Base-by-base conservation (phyloP, 176 grass and related monocot genomes). In the Oryza meridionalis region DNA sequence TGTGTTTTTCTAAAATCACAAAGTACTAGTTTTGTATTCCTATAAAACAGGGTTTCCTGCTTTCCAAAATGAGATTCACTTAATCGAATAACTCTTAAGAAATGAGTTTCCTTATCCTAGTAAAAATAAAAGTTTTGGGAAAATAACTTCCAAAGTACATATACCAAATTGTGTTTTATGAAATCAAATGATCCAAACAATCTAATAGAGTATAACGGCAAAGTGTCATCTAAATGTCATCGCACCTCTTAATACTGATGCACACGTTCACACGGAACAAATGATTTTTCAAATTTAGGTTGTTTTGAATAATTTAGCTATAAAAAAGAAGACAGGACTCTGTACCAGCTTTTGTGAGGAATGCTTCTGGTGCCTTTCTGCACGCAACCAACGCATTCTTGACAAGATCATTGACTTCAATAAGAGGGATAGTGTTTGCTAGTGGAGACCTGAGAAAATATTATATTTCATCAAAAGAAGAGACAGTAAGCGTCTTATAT, bases 401-500 rank as follows among this genome's bases (percentile, higher is more conserved):
- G 76, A 88, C 78, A 27, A 94, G 61, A 72, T 86, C 80, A 75
- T 84, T 85, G 55, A 89, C 63, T 69, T 94, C 89, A 63, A 72
- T 86, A 31, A 77, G 65, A 46, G 87, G 81, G 64, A 94, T 81
- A 77, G 82, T 70, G 38, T 94, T 86, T 79, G 86, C 92, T 67
- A 94, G 84, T 24, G 90, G 84, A 91, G 92, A 88, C 77, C 92
- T 94, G 72, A 81, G 14, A 75, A 76, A 88, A 24, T 29, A 79
- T n/a, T 43, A 21, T 1, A 76, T 77, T 53, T 77, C 37, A 38
- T 78, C 77, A 85, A 35, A 77, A 87, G 13, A 38, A 53, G 40
- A 66, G 78, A 82, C 42, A 58, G 9, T 69, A 81, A 80, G 61
- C 64, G 29, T 76, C 14, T 62, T 79, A 61, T 68, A 66, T 72